These are phyloP conservation scores for Sicyos baderoa DNA, from an alignment of 306 rosid species.

Conservation along the genomic window DNA sequence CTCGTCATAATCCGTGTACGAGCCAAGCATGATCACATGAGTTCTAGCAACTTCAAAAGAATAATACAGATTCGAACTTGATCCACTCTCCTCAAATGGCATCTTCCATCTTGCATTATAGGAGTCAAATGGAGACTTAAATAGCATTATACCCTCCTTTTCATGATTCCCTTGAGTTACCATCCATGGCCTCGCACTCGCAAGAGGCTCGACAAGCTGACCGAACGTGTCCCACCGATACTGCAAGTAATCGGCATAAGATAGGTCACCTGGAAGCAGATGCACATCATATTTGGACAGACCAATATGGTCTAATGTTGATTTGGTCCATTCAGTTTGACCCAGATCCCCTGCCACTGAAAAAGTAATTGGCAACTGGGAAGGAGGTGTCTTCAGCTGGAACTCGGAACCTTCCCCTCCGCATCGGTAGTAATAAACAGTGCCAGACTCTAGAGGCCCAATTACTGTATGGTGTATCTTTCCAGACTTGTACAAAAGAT, in stretches of 20 bases:
- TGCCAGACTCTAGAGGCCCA: conserved; percentile 65
- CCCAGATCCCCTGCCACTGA: conserved; percentile 93
- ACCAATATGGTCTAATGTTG: conserved; percentile 70
- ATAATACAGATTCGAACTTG: conserved; percentile 82
- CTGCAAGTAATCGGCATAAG: conserved; percentile 84
- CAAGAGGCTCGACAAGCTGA: conserved; percentile 82
- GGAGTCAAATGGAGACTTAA: conserved; percentile 60
- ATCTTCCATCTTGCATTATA: conserved; percentile 87
- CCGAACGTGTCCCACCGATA: conserved; percentile 81
- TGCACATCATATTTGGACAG: conserved; percentile 70
- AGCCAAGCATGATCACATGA: conserved; percentile 84
- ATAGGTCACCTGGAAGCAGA: conserved; percentile 85
- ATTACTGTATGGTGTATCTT: conserved; percentile 80
- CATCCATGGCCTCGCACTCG: conserved; percentile 92
- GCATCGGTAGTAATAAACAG: conserved; percentile 66
- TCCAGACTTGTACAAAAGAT: conserved; percentile 67
- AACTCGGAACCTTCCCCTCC: conserved; percentile 73
- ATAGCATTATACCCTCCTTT: conserved; percentile 49
- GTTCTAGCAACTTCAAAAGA: conserved; percentile 75
- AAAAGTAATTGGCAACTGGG: conserved; percentile 70
- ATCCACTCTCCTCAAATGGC: conserved; percentile 85
- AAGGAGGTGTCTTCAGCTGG: conserved; percentile 74
- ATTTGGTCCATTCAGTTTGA: conserved; percentile 85
- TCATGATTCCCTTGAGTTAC: conserved; percentile 95
- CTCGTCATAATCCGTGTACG: conserved; percentile 63